phyloP scores from a whole-genome alignment of 2,329 filamentous ascomycete genomes.

The Chaetomiaceae sp. region DNA sequence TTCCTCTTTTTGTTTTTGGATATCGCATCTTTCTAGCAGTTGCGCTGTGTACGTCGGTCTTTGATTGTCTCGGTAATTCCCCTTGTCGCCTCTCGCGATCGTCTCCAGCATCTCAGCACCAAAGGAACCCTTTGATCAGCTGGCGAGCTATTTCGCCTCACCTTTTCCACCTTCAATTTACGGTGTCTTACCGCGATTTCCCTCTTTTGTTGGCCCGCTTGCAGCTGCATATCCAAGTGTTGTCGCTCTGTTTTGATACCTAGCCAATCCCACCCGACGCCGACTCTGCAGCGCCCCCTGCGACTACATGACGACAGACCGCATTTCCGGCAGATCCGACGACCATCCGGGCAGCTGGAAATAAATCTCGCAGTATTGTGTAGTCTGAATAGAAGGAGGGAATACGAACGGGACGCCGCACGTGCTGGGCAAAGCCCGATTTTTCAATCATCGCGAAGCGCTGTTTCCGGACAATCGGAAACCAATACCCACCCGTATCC shows the following conservation, averaged over 20 bases:
- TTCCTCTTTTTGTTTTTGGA: not conserved
- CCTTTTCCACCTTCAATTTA: not conserved
- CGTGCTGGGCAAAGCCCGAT: not conserved
- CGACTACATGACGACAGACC: slow-evolving; percentile 5
- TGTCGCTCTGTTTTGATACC: not conserved
- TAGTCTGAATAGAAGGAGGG: not conserved
- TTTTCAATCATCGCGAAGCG: not conserved
- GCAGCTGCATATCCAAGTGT: not conserved
- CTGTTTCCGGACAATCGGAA: slow-evolving; percentile 23
- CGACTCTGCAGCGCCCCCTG: not conserved
- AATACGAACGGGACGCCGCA: not conserved
- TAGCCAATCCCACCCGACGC: not conserved
- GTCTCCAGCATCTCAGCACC: not conserved
- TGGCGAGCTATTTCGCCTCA: not conserved
- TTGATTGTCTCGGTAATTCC: not conserved
- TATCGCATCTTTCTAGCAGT: not conserved
- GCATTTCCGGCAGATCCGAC: slow-evolving; percentile 7
- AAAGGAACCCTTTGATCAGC: slow-evolving; percentile 1
- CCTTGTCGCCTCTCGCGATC: not conserved
- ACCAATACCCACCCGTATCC: slow-evolving; percentile 7
- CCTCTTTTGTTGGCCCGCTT: not conserved
- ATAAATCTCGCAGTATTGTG: not conserved
- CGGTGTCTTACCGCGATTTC: not conserved
- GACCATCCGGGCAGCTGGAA: not conserved
- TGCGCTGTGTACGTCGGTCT: not conserved